phyloP scores from a whole-genome alignment of 2,329 filamentous ascomycete species.

The Talaromyces funiculosus region DNA sequence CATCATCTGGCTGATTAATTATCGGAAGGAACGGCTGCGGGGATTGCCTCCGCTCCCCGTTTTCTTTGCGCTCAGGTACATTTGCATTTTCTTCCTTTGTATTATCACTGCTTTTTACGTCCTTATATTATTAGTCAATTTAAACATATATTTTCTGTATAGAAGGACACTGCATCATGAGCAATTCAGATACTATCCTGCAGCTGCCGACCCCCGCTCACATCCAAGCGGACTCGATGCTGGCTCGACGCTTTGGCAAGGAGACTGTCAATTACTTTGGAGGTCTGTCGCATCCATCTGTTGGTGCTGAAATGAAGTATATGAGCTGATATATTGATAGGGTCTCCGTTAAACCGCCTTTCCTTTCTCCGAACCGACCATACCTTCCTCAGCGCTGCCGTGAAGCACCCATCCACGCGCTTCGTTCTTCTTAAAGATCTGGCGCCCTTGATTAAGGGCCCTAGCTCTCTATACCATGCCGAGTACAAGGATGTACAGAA shows the following conservation, averaged over 20 bases:
- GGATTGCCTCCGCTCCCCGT: neutral
- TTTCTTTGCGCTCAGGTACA: neutral
- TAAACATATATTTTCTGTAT: neutral
- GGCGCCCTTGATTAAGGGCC: conserved; percentile 62
- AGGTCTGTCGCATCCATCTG: conserved; percentile 26
- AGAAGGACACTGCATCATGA: conserved; percentile 2
- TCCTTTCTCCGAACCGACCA: conserved; percentile 47
- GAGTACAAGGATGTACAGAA: conserved; percentile 62
- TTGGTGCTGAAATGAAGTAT: neutral
- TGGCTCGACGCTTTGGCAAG: conserved; percentile 45
- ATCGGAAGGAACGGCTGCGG: neutral
- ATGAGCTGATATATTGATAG: conserved; percentile 22
- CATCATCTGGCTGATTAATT: neutral
- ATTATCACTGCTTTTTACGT: neutral
- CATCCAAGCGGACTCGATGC: conserved; percentile 52
- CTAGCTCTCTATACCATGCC: conserved; percentile 61
- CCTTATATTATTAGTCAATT: neutral
- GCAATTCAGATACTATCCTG: conserved; percentile 12
- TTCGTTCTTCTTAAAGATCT: conserved; percentile 79
- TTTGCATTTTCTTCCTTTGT: neutral
- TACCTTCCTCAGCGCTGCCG: conserved; percentile 43
- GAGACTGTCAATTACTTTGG: conserved; percentile 50
- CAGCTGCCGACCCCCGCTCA: conserved; percentile 55
- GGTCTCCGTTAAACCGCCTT: conserved; percentile 46
- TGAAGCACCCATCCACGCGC: conserved; percentile 42